Percentiles rank a stretch among this genome's conserved stretches.
Conservation (phyloP, 2,329 filamentous ascomycete genomes). For the Fusarium nanum region DNA sequence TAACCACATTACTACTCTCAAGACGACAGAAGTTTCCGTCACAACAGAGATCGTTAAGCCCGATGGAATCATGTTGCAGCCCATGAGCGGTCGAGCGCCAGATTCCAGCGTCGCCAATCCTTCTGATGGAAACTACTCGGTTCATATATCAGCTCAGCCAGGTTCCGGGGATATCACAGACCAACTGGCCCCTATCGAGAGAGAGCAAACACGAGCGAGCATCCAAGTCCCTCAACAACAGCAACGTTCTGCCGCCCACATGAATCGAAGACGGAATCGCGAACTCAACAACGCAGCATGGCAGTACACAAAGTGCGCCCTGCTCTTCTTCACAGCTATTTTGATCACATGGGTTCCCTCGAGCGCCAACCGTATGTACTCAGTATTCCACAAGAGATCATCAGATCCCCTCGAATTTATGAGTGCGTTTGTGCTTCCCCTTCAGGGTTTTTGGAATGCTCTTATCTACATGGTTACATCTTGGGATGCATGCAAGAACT, state of each 20-base stretch:
- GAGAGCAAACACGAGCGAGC: constrained; percentile 23
- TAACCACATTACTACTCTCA: constrained; percentile 61
- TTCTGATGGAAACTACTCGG: constrained; percentile 57
- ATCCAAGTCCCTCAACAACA: constrained; percentile 23
- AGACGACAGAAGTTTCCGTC: constrained; percentile 73
- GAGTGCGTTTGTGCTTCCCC: constrained; percentile 78
- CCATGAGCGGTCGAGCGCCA: constrained; percentile 37
- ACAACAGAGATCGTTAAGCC: constrained; percentile 59
- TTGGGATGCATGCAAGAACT: constrained; percentile 68
- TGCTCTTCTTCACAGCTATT: constrained; percentile 78
- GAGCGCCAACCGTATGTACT: constrained; percentile 80
- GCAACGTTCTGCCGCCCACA: constrained; percentile 43
- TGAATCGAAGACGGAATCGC: constrained; percentile 54
- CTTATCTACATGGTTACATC: constrained; percentile 80
- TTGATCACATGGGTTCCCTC: constrained; percentile 82
- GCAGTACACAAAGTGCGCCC: constrained; percentile 76
- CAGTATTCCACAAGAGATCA: constrained; percentile 66
- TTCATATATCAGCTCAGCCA: constrained; percentile 60
- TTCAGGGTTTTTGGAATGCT: constrained; percentile 88
- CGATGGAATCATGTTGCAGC: constrained; percentile 41
- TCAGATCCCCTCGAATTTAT: constrained; percentile 73
- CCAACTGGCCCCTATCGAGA: constrained; percentile 45
- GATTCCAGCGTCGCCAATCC: constrained; percentile 21
- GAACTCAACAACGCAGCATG: constrained; percentile 73
- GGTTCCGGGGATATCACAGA: constrained; percentile 40